phyloP scores from a whole-genome alignment of 129 eudicot species.

The Saposhnikovia divaricata region DNA sequence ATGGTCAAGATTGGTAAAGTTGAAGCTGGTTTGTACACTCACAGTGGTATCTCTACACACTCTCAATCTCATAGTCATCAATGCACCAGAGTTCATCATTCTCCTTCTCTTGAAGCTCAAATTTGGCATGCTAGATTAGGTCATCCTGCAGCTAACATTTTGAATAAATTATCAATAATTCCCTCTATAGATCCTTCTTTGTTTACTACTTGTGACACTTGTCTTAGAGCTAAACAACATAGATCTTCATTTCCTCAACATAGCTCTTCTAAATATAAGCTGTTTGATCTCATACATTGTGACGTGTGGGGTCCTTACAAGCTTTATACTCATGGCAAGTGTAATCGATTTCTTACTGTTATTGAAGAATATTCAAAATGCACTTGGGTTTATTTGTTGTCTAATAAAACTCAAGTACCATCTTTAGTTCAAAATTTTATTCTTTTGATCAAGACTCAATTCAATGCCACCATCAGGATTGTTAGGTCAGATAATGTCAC shows the following conservation, averaged over 20 bases:
- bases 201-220: too few species aligned
- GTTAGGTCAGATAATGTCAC: background rate
- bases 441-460: background rate
- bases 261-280: background rate
- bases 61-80: too few species aligned
- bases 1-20: too few species aligned
- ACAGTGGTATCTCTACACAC: too few species aligned
- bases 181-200: too few species aligned
- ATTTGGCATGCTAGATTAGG: too few species aligned
- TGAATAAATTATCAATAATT: too few species aligned
- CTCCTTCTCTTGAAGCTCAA: too few species aligned
- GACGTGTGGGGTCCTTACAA: background rate
- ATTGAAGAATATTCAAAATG: background rate
- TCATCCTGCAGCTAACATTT: too few species aligned
- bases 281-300: background rate
- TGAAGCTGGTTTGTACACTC: too few species aligned
- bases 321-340: background rate
- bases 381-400: background rate
- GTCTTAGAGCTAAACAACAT: too few species aligned
- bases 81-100: too few species aligned
- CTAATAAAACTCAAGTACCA: background rate
- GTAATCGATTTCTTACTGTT: background rate
- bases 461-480: background rate
- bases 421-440: background rate
- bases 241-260: background rate